Evolutionary conservation across 495 filamentous ascomycete species (phyloP).

Genomic region (Glutinoglossum americanum): DNA sequence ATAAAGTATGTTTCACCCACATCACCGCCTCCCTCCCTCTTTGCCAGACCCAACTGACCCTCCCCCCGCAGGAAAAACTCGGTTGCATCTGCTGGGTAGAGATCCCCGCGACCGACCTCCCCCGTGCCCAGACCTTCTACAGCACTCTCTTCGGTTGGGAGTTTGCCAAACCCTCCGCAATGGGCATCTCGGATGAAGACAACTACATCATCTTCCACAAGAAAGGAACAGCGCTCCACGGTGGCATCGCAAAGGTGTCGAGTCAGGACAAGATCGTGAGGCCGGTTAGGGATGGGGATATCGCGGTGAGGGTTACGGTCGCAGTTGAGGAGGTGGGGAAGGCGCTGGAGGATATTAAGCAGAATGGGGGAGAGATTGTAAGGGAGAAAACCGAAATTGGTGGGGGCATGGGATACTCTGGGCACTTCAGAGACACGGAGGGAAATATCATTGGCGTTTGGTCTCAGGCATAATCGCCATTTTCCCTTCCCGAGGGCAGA

Average conservation of each 20-base stretch:
- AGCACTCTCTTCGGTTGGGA: background rate
- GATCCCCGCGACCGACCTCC: background rate
- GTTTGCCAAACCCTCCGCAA: background rate
- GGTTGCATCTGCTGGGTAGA: background rate
- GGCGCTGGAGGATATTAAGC: background rate
- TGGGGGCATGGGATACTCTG: background rate
- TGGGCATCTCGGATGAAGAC: background rate
- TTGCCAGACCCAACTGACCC: no score
- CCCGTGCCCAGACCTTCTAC: background rate
- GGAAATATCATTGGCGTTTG: background rate
- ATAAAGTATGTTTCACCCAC: background rate
- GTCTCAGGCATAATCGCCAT: no score
- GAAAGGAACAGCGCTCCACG: background rate
- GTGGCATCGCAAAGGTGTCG: background rate
- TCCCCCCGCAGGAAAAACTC: no score
- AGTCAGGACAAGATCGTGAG: background rate
- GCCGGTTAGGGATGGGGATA: background rate
- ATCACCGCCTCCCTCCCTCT: background rate
- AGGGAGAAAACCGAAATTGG: background rate
- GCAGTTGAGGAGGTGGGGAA: background rate
- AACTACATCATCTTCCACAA: background rate
- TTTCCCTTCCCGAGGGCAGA: no score
- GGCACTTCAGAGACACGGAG: background rate
- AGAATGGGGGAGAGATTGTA: background rate
- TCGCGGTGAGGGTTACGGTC: background rate